Percentiles rank a stretch among this genome's conserved stretches.
These are phyloP conservation scores for Melanopsichium pennsylvanicum DNA, from an alignment of 1,284 basidiomycete genomes.

Conservation along the genomic window DNA sequence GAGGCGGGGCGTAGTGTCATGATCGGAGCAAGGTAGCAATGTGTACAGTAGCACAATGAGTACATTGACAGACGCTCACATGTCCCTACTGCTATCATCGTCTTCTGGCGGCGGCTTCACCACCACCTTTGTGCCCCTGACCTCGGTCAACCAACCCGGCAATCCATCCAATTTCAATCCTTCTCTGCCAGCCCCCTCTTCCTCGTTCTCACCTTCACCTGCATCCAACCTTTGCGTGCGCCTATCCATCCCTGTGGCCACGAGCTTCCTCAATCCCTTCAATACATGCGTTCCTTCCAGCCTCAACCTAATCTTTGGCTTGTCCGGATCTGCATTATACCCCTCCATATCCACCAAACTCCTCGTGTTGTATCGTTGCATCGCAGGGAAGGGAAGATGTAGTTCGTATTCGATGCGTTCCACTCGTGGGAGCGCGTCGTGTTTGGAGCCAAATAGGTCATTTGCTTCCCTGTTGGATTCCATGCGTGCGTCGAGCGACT, in stretches of 20 bases:
- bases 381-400: constrained; percentile 38
- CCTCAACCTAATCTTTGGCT: constrained; percentile 39
- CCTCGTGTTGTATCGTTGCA: constrained; percentile 42
- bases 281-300: constrained; percentile 51
- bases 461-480: constrained; percentile 33
- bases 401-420: constrained; percentile 51
- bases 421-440: constrained; percentile 21
- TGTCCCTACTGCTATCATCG: constrained; percentile 39
- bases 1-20: too few species aligned
- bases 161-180: constrained; percentile 30
- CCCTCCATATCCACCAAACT: constrained; percentile 27
- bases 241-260: constrained; percentile 44
- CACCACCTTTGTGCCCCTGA: constrained; percentile 48
- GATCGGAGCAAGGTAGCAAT: too few species aligned
- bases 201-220: constrained; percentile 16
- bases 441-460: constrained; percentile 43
- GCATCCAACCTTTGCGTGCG: constrained; percentile 23
- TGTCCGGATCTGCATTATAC: constrained; percentile 38
- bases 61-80: background rate
- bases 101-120: constrained; percentile 22
- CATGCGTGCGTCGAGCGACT: constrained; percentile 1
- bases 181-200: background rate
- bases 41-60: background rate
- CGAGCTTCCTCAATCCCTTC: constrained; percentile 48
- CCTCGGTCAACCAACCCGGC: constrained; percentile 50